Percentiles rank a stretch among this genome's conserved stretches.
Evolutionary conservation across 257 asterid genomes (phyloP).

Genomic region (Nicotiana tomentosiformis): DNA sequence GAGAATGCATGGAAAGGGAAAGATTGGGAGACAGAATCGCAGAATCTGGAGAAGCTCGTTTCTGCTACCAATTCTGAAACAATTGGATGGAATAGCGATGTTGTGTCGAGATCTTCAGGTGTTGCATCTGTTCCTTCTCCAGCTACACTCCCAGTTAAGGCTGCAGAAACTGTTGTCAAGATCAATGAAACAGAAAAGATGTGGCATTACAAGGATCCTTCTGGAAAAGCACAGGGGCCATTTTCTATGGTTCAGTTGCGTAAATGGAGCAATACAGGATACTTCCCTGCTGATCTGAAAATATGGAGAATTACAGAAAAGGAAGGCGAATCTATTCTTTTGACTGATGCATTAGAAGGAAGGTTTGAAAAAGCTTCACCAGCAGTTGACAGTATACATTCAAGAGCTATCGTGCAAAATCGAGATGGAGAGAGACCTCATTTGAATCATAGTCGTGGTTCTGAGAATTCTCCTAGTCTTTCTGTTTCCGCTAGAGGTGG

Average conservation of each 20-base stretch:
- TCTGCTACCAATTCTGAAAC: slow-evolving; percentile 30
- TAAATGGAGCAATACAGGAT: slow-evolving; percentile 91
- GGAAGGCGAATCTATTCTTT: slow-evolving; percentile 50
- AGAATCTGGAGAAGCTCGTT: slow-evolving; percentile 31
- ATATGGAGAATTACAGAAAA: slow-evolving; percentile 67
- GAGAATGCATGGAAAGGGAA: slow-evolving; percentile 56
- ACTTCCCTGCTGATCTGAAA: slow-evolving; percentile 70
- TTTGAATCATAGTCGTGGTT: slow-evolving; percentile 2
- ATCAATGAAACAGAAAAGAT: slow-evolving; percentile 79
- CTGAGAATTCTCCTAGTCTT: slow-evolving; percentile 8
- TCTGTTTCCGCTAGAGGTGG: slow-evolving; percentile 14
- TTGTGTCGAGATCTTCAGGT: slow-evolving; percentile 36
- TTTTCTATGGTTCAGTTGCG: slow-evolving; percentile 85
- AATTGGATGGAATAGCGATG: slow-evolving; percentile 32
- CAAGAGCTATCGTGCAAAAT: slow-evolving; percentile 21
- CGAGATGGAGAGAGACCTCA: slow-evolving; percentile 26
- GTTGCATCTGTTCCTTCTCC: slow-evolving; percentile 31
- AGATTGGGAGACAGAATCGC: slow-evolving; percentile 43
- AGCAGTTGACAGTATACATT: slow-evolving; percentile 21
- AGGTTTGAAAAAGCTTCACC: slow-evolving; percentile 46
- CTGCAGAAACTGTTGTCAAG: slow-evolving; percentile 40
- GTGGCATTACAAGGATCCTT: slow-evolving; percentile 90
- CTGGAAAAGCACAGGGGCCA: slow-evolving; percentile 96
- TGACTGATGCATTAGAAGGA: slow-evolving; percentile 78
- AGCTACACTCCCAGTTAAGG: slow-evolving; percentile 32